Evolutionary conservation across 1,284 basidiomycete genomes (phyloP).

Genomic region (Vanrija sp.): DNA sequence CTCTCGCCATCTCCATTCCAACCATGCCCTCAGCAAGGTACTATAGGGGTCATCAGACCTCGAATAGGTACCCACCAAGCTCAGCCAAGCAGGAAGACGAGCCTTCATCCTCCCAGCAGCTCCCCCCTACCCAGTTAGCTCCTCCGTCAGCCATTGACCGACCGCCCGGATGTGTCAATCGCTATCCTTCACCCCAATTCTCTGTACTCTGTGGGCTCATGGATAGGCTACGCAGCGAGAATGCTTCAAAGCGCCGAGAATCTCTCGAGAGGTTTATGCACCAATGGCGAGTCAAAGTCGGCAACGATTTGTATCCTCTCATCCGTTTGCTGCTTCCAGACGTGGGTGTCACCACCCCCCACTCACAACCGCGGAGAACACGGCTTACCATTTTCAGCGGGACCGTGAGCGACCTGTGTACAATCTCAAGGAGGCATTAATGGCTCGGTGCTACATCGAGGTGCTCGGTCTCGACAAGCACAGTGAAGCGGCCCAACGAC

Average conservation of each 20-base stretch:
- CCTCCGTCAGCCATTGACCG: conserved; percentile 37
- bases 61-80: too few relatives aligned
- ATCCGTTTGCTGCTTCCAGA: conserved; percentile 52
- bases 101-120: neutral
- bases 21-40: too few relatives aligned
- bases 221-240: conserved; percentile 42
- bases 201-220: conserved; percentile 43
- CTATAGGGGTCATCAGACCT: too few relatives aligned
- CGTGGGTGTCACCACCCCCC: conserved; percentile 35
- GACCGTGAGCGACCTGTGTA: conserved; percentile 85
- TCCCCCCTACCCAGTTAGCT: conserved; percentile 4
- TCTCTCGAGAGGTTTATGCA: conserved; percentile 40
- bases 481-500: conserved; percentile 70
- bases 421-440: conserved; percentile 82
- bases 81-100: too few relatives aligned
- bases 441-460: conserved; percentile 84
- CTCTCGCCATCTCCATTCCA: too few relatives aligned
- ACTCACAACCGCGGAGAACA: neutral
- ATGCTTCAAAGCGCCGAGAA: conserved; percentile 37
- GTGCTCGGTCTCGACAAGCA: conserved; percentile 73
- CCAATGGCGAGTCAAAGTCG: conserved; percentile 49
- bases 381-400: conserved; percentile 56
- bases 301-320: conserved; percentile 52
- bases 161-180: conserved; percentile 46
- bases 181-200: conserved; percentile 45